phyloP scores from a whole-genome alignment of 345 rosid species.

The Aquilaria sinensis region DNA sequence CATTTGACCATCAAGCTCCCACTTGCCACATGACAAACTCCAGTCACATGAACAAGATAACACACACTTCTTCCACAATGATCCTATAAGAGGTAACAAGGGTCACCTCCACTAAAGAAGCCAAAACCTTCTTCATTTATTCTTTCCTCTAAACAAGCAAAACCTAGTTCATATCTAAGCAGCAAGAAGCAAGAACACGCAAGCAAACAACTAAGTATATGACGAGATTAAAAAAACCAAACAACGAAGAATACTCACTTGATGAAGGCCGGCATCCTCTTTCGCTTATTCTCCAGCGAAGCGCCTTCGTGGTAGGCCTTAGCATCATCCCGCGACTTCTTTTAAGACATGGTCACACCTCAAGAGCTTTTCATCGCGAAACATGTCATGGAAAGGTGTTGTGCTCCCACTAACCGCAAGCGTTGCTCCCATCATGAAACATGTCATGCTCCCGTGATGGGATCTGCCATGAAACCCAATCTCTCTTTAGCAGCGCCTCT shows the following conservation, averaged over 20 bases:
- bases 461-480: no score
- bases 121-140: neutral
- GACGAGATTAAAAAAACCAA: neutral
- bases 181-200: neutral
- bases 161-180: conserved; percentile 8
- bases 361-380: conserved; percentile 2
- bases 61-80: neutral
- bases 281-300: conserved; percentile 62
- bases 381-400: conserved; percentile 1
- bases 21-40: neutral
- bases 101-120: neutral
- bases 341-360: conserved; percentile 61
- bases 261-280: conserved; percentile 45
- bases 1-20: neutral
- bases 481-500: no score
- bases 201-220: no score
- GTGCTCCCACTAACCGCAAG: no score
- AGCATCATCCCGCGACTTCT: conserved; percentile 74
- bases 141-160: conserved; percentile 3
- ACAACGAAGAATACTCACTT: conserved; percentile 27
- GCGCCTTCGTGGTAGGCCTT: conserved; percentile 22
- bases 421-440: no score
- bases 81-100: neutral
- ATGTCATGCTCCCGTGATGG: no score
- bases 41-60: neutral